Evolutionary conservation across 495 filamentous ascomycete genomes (phyloP), one percentile per base, ranked within the genome.

Genomic region (Penicillium parvum): DNA sequence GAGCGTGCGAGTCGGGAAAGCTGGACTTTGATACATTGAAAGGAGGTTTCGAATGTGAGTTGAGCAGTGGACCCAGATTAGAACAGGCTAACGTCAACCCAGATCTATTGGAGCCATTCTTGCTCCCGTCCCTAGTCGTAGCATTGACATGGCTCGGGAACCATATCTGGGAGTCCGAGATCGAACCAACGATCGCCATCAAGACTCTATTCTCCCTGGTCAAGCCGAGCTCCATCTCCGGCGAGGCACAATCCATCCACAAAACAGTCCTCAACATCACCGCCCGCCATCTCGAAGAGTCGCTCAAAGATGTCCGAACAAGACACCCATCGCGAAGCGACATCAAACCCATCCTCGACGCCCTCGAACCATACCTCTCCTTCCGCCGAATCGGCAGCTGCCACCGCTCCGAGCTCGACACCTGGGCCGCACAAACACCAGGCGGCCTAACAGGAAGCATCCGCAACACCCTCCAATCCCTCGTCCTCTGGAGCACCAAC

Each of bases 31-130:
- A 95, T 12, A 80, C 79, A n/a, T 64, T 97, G 0, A 94, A 89
- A 60, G 82, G 81, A 2, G 92, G 90, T 0, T 77, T 96, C 29
- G 90, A 95, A 73, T 92, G 85, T 87, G 66, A 76, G 81, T 32
- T 25, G 2, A 33, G 19, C n/a, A 1, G n/a, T 12, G 23, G 7
- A n/a, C 7, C 5, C 22, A 33, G 20, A 34, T 15, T 22, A 7
- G 21, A 28, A 25, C 7, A 22, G 4, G 34, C 44, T 50, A 35
- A 53, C 35, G 19, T 22, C 45, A 10, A 32, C 10, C 12, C 33
- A 88, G 84, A 91, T 61, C 69, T 98, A 2, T 83, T 95, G 20
- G 89, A 95, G 44, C 84, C 88, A 0, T 94, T 96, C 43, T 72
- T 98, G 2, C 73, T 98, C 11, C 90, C 92, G 2, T 91, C 90